Percentiles rank a stretch among this genome's conserved stretches.
Conservation (phyloP, 2,329 filamentous ascomycete species). For the Paracoccidioides lutzii region DNA sequence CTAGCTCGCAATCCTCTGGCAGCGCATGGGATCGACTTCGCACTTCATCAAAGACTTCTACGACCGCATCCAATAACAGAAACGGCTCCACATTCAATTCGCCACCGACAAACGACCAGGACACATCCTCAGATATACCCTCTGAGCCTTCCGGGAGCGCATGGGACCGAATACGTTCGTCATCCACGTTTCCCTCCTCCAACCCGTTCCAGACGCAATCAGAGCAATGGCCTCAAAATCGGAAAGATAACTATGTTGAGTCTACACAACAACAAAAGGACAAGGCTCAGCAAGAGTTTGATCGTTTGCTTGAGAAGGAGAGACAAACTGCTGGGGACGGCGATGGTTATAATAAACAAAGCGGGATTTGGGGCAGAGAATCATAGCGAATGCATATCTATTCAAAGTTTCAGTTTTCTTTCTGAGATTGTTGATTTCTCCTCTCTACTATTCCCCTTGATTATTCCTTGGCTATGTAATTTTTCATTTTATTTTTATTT, state of each 20-base stretch:
- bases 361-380: constrained; percentile 1
- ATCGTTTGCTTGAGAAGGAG: constrained; percentile 31
- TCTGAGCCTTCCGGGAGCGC: background rate
- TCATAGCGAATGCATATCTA: background rate
- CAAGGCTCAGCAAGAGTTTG: constrained; percentile 32
- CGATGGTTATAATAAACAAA: constrained; percentile 1
- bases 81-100: background rate
- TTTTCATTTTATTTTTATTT: no score
- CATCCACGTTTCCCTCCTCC: background rate
- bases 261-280: constrained; percentile 18
- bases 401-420: background rate
- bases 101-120: background rate
- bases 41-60: background rate
- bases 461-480: no score
- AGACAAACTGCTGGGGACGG: constrained; percentile 16
- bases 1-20: constrained; percentile 7
- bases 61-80: background rate
- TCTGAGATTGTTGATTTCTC: background rate
- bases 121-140: background rate
- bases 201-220: background rate
- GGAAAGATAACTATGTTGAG: constrained; percentile 2
- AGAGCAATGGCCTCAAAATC: constrained; percentile 5
- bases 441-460: background rate
- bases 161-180: constrained; percentile 4
- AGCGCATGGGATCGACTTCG: constrained; percentile 30